phyloP scores from a whole-genome alignment of 2,329 filamentous ascomycete species.

The Ophiognomonia clavigignenti-juglandacearum region DNA sequence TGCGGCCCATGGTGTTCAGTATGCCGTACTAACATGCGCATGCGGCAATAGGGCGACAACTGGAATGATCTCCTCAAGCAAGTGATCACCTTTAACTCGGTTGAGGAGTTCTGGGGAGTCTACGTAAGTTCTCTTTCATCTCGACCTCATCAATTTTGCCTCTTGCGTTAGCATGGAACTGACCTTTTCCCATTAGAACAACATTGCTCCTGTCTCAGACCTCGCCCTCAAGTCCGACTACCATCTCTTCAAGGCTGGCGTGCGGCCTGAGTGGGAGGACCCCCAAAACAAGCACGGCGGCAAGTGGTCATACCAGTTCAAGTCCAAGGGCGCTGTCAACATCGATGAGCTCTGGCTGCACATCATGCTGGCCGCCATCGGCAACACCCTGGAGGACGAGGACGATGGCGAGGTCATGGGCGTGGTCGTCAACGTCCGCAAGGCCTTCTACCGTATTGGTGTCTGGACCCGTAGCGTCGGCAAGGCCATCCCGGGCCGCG shows the following conservation, averaged over 20 bases:
- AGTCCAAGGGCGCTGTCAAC: constrained; percentile 85
- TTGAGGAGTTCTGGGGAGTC: constrained; percentile 99
- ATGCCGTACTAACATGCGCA: constrained; percentile 19
- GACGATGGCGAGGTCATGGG: constrained; percentile 98
- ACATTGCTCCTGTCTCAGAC: constrained; percentile 93
- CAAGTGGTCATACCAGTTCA: constrained; percentile 98
- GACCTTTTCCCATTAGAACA: constrained; percentile 64
- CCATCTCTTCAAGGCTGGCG: constrained; percentile 96
- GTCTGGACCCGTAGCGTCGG: constrained; percentile 96
- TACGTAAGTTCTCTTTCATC: constrained; percentile 64
- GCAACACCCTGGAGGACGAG: constrained; percentile 94
- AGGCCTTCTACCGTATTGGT: constrained; percentile 95
- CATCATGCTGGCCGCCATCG: constrained; percentile 93
- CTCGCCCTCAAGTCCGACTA: constrained; percentile 98
- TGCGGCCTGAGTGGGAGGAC: constrained; percentile 98
- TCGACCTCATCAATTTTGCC: neutral
- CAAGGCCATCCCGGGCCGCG: constrained; percentile 72
- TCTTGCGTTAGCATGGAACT: constrained; percentile 2
- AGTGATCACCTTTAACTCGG: constrained; percentile 96
- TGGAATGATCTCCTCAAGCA: constrained; percentile 98
- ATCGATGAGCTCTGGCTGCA: constrained; percentile 97
- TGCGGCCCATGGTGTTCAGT: constrained; percentile 15
- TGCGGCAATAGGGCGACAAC: constrained; percentile 73
- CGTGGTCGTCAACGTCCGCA: constrained; percentile 97
- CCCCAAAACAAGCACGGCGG: constrained; percentile 97